Evolutionary conservation across 768 basidiomycete species (phyloP).

Genomic region (Hirschioporus abietinus): DNA sequence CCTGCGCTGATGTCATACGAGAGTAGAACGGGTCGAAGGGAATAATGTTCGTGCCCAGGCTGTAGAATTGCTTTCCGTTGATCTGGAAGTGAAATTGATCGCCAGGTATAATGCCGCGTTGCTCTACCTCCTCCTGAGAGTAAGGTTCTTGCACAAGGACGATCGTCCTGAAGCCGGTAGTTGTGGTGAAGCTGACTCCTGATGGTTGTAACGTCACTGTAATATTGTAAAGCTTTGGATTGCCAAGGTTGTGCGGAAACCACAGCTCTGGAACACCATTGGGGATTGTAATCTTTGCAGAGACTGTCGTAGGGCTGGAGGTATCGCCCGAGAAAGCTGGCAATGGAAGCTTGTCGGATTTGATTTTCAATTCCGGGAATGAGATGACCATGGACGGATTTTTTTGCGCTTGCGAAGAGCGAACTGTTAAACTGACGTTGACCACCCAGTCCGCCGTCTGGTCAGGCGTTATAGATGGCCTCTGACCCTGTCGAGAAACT

Average conservation of each 20-base stretch:
- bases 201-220: slow-evolving; percentile 32
- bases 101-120: slow-evolving; percentile 49
- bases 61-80: slow-evolving; percentile 52
- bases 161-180: slow-evolving; percentile 57
- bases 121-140: slow-evolving; percentile 35
- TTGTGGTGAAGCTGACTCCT: slow-evolving; percentile 33
- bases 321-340: slow-evolving; percentile 17
- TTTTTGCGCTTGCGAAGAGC: slow-evolving; percentile 32
- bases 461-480: slow-evolving; percentile 37
- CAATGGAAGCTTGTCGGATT: slow-evolving; percentile 29
- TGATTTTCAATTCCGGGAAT: slow-evolving; percentile 42
- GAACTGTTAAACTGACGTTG: slow-evolving; percentile 46
- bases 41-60: slow-evolving; percentile 51
- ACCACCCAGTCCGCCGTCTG: slow-evolving; percentile 50
- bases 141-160: slow-evolving; percentile 46
- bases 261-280: slow-evolving; percentile 44
- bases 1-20: slow-evolving; percentile 42
- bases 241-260: slow-evolving; percentile 53
- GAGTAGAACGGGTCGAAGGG: slow-evolving; percentile 59
- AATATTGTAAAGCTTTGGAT: slow-evolving; percentile 49
- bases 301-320: slow-evolving; percentile 33
- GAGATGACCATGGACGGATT: slow-evolving; percentile 35
- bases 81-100: slow-evolving; percentile 59
- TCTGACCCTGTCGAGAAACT: slow-evolving; percentile 48
- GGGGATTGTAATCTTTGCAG: slow-evolving; percentile 39